These are phyloP conservation scores for Pouteria glomerata DNA, from an alignment of 148 eudicot genomes.

Conservation along the genomic window DNA sequence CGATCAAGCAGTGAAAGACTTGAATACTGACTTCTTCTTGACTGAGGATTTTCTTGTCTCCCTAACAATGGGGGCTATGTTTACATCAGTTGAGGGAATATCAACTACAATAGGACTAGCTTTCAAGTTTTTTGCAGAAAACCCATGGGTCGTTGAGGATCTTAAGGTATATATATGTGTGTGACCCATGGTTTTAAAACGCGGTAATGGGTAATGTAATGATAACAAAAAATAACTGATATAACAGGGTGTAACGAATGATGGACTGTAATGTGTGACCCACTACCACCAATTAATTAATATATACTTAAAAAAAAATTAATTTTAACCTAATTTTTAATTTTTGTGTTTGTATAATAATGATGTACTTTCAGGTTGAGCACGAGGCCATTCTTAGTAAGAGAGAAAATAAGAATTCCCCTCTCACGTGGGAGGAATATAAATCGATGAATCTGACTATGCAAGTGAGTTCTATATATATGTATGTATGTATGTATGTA, in stretches of 20 bases:
- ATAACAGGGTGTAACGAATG: too few relatives aligned
- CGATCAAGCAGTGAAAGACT: constrained; percentile 19
- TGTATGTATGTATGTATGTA: too few relatives aligned
- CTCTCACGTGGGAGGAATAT: too few relatives aligned
- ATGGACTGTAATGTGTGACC: too few relatives aligned
- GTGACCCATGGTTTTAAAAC: not conserved
- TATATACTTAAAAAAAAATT: too few relatives aligned
- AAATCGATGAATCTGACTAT: constrained; percentile 13
- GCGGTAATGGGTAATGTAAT: too few relatives aligned
- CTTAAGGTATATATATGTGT: not conserved
- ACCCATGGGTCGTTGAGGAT: constrained; percentile 14
- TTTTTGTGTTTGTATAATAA: too few relatives aligned
- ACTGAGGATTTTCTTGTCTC: constrained; percentile 11
- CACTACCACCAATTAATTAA: too few relatives aligned
- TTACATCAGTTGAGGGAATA: constrained; percentile 6
- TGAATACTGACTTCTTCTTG: constrained; percentile 12
- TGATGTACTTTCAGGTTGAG: constrained; percentile 13
- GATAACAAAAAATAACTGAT: too few relatives aligned
- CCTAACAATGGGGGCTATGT: constrained; percentile 11
- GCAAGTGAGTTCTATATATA: constrained; percentile 8
- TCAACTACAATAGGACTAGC: constrained; percentile 10
- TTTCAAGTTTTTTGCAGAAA: constrained; percentile 12
- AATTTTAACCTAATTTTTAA: too few relatives aligned
- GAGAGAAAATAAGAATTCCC: not conserved
- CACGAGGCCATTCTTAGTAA: constrained; percentile 6